phyloP scores from a whole-genome alignment of 2,329 filamentous ascomycete genomes.

The Aspergillus sp. region DNA sequence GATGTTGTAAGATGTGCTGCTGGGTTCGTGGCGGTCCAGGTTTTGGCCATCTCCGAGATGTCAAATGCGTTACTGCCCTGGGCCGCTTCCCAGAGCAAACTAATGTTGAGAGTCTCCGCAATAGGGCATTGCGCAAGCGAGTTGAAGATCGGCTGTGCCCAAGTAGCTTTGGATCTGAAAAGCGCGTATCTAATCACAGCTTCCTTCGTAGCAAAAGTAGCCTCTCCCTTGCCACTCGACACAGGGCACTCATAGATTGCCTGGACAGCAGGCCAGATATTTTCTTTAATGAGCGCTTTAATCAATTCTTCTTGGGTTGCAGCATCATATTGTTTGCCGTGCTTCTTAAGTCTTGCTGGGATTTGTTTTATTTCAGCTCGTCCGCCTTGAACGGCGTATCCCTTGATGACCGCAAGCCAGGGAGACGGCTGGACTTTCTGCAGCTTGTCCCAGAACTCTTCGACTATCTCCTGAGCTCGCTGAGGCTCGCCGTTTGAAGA shows the following conservation, averaged over 20 bases:
- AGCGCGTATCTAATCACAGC: conserved; percentile 57
- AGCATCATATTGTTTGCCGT: conserved; percentile 44
- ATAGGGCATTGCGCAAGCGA: conserved; percentile 37
- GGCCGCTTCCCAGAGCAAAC: conserved; percentile 69
- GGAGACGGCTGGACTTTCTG: conserved; percentile 24
- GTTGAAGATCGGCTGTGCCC: conserved; percentile 57
- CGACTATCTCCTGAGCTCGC: conserved; percentile 46
- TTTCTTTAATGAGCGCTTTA: conserved; percentile 53
- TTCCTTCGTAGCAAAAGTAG: conserved; percentile 44
- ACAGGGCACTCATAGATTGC: conserved; percentile 59
- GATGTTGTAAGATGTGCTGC: conserved; percentile 53
- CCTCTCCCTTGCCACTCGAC: conserved; percentile 27
- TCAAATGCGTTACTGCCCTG: conserved; percentile 66
- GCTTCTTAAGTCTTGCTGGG: conserved; percentile 45
- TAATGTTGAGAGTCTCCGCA: conserved; percentile 61
- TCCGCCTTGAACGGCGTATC: conserved; percentile 55
- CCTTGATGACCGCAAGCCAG: conserved; percentile 51
- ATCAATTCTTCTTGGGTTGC: conserved; percentile 48
- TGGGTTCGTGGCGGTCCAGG: conserved; percentile 51
- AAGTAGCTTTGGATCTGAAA: conserved; percentile 53
- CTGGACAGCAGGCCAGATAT: conserved; percentile 56
- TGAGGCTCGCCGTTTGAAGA: conserved; percentile 49
- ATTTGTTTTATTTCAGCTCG: conserved; percentile 53
- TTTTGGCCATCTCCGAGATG: conserved; percentile 63
- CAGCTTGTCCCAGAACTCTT: conserved; percentile 33